These are phyloP conservation scores for Glycyrrhiza uralensis DNA, from an alignment of 306 rosid genomes.

Conservation along the genomic window DNA sequence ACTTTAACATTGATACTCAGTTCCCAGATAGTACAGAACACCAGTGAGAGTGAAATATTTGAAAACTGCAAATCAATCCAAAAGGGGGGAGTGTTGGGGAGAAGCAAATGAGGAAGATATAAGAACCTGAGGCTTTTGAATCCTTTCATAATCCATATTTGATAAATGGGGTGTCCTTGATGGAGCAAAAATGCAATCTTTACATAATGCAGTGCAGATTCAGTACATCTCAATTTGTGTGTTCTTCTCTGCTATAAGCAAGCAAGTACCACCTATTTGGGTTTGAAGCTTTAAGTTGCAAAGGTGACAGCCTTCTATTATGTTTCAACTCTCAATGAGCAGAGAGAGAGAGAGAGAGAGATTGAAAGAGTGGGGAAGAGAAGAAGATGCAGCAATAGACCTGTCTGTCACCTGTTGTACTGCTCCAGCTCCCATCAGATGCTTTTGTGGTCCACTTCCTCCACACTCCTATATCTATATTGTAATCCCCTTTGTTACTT, in stretches of 20 bases:
- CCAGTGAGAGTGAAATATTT: slow-evolving; percentile 3
- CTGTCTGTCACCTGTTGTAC: slow-evolving; percentile 10
- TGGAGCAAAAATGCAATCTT: slow-evolving; percentile 29
- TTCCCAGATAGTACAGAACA: background rate
- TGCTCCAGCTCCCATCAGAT: slow-evolving; percentile 29
- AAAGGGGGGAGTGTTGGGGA: background rate
- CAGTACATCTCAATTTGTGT: background rate
- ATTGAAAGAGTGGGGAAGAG: background rate
- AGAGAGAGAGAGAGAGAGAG: slow-evolving; percentile 16
- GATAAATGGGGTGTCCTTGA: slow-evolving; percentile 18
- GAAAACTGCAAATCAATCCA: background rate
- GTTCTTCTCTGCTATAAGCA: background rate
- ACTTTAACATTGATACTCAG: slow-evolving; percentile 11
- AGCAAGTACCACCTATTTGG: background rate
- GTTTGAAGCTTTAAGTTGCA: slow-evolving; percentile 25
- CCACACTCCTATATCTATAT: background rate
- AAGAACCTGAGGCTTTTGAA: slow-evolving; percentile 87
- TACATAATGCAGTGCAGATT: slow-evolving; percentile 27
- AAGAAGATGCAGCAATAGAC: slow-evolving; percentile 3
- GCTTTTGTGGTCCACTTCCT: slow-evolving; percentile 36
- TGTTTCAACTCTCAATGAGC: background rate
- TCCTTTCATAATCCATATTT: slow-evolving; percentile 89
- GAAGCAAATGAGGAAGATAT: background rate
- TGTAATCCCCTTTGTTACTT: slow-evolving; percentile 12
- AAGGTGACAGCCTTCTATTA: background rate